These are phyloP conservation scores for Drosera capensis DNA, from an alignment of 148 eudicot species.

Conservation along the genomic window DNA sequence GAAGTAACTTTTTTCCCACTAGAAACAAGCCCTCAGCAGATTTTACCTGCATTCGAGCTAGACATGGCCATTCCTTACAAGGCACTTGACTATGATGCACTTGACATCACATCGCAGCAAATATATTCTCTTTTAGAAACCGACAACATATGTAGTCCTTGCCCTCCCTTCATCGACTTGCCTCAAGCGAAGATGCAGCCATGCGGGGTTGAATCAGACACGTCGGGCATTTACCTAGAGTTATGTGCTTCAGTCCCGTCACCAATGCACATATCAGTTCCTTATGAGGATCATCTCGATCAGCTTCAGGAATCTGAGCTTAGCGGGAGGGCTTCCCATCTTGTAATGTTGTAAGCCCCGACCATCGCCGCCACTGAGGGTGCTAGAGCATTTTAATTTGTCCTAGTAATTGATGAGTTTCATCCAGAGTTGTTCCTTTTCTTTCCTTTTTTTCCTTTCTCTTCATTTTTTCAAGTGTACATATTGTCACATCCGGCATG, in stretches of 20 bases:
- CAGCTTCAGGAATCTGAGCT: not conserved
- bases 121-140: not conserved
- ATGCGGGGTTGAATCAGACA: not conserved
- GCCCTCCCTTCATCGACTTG: not conserved
- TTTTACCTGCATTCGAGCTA: no score
- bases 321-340: not conserved
- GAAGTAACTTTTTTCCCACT: no score
- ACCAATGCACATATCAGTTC: not conserved
- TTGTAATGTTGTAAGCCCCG: not conserved
- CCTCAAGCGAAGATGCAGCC: not conserved
- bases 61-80: not conserved
- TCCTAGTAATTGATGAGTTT: not conserved
- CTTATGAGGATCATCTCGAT: not conserved
- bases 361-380: not conserved
- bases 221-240: not conserved
- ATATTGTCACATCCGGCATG: not conserved
- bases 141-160: not conserved
- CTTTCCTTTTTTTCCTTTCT: no score
- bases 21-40: no score
- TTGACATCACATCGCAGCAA: not conserved
- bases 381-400: not conserved
- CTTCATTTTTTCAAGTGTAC: not conserved
- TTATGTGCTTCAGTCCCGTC: not conserved
- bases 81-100: not conserved
- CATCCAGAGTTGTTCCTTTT: not conserved